A percentile compares a stretch with the other conserved stretches of the same genome.
These are phyloP conservation scores for Picea glauca DNA, from an alignment of 75 land plant species.

Conservation along the genomic window DNA sequence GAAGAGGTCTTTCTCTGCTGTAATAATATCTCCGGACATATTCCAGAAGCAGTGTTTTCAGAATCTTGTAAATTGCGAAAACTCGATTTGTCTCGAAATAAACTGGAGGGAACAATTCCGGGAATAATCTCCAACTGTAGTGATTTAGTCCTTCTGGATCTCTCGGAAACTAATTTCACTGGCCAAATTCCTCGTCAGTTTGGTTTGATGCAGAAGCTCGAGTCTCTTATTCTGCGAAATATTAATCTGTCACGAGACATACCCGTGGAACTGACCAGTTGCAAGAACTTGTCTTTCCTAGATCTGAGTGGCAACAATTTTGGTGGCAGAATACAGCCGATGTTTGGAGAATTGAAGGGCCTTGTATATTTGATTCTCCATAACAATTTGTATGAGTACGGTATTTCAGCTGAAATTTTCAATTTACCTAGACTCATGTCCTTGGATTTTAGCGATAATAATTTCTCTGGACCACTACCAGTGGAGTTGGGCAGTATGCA, in stretches of 20 bases:
- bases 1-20: conserved; percentile 19
- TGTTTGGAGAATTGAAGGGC: conserved; percentile 29
- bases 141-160: conserved; percentile 25
- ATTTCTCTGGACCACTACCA: conserved; percentile 57
- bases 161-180: conserved; percentile 42
- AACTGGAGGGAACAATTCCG: conserved; percentile 26
- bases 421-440: conserved; percentile 23
- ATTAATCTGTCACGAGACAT: conserved; percentile 42
- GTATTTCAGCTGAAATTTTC: conserved; percentile 38
- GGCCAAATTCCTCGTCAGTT: conserved; percentile 54
- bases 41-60: conserved; percentile 11
- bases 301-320: conserved; percentile 67
- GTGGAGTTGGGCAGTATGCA: conserved; percentile 27
- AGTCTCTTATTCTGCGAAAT: conserved; percentile 31
- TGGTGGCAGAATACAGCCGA: conserved; percentile 46
- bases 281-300: conserved; percentile 37
- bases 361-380: conserved; percentile 51
- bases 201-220: conserved; percentile 37
- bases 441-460: conserved; percentile 57
- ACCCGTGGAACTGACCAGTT: conserved; percentile 40
- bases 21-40: conserved; percentile 9
- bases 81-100: conserved; percentile 25
- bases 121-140: conserved; percentile 31
- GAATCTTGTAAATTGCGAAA: conserved; percentile 23
- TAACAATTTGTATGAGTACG: conserved; percentile 42